phyloP scores from a whole-genome alignment of 208 protist genomes.

The Crithidia bombi region DNA sequence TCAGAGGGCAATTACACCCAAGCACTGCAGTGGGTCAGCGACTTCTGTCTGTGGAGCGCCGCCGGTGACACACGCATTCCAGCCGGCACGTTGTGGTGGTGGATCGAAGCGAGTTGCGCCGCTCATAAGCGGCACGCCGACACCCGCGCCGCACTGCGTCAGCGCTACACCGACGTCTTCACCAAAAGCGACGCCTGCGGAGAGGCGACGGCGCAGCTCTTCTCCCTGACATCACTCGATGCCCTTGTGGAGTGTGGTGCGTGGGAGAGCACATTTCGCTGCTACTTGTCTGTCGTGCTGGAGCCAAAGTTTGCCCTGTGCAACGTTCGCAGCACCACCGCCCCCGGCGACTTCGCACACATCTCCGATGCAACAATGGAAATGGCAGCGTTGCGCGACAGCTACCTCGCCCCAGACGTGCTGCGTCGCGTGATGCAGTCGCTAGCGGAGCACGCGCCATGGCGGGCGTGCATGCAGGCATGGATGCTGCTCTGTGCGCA shows the following conservation, averaged over 20 bases:
- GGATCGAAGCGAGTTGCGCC: slow-evolving; percentile 10
- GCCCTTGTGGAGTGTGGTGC: slow-evolving; percentile 29
- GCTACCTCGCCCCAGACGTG: slow-evolving; percentile 14
- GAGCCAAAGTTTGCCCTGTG: not conserved
- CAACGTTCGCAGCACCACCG: not conserved
- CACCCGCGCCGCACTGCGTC: slow-evolving; percentile 16
- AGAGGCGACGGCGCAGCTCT: not conserved
- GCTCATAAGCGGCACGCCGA: slow-evolving; percentile 7
- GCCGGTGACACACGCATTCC: not conserved
- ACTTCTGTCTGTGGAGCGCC: slow-evolving; percentile 7
- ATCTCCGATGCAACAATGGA: slow-evolving; percentile 12
- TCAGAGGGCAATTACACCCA: slow-evolving; percentile 2
- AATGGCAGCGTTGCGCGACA: slow-evolving; percentile 25
- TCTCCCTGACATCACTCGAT: slow-evolving; percentile 16
- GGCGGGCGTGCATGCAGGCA: slow-evolving; percentile 35
- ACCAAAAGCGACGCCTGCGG: not conserved
- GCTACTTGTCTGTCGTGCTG: slow-evolving; percentile 9
- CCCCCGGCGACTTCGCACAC: not conserved
- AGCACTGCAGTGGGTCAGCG: slow-evolving; percentile 24
- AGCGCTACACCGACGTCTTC: not conserved
- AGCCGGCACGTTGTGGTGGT: slow-evolving; percentile 8
- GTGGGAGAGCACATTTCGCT: slow-evolving; percentile 33
- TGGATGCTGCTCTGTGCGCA: slow-evolving; percentile 29
- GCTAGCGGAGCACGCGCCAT: slow-evolving; percentile 29
- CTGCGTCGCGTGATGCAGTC: slow-evolving; percentile 28